Percentiles rank a stretch among this genome's conserved stretches.
Conservation (phyloP, 495 filamentous ascomycete species). For the Chlorociboria aeruginascens region DNA sequence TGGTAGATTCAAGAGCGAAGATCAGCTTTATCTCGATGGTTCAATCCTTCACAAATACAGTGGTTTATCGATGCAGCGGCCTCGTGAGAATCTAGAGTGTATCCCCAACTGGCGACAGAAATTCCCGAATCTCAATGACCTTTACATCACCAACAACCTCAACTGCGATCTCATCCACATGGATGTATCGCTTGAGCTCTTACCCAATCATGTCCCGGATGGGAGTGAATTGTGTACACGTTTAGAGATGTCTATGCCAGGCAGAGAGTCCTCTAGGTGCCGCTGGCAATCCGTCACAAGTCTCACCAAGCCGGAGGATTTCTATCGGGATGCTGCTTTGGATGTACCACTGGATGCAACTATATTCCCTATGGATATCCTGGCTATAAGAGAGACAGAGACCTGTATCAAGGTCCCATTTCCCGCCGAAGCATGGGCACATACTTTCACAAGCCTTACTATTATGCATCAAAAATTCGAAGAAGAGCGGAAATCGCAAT, state of each 20-base stretch:
- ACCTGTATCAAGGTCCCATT: slow-evolving; percentile 32
- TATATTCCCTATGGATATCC: slow-evolving; percentile 25
- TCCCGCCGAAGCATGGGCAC: slow-evolving; percentile 35
- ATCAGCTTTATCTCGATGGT: slow-evolving; percentile 23
- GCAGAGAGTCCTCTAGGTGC: slow-evolving; percentile 28
- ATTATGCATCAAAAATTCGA: slow-evolving; percentile 8
- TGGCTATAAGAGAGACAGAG: slow-evolving; percentile 25
- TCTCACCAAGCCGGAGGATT: slow-evolving; percentile 34
- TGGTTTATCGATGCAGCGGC: slow-evolving; percentile 20
- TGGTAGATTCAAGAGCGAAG: slow-evolving; percentile 21
- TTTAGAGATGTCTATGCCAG: slow-evolving; percentile 35
- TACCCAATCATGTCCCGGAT: slow-evolving; percentile 28
- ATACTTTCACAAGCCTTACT: slow-evolving; percentile 31
- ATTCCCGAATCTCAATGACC: slow-evolving; percentile 12
- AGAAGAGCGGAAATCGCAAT: neutral
- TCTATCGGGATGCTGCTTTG: slow-evolving; percentile 22
- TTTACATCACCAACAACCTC: slow-evolving; percentile 18
- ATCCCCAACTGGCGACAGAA: slow-evolving; percentile 13
- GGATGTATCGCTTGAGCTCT: slow-evolving; percentile 32
- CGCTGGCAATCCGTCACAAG: slow-evolving; percentile 37
- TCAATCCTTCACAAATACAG: slow-evolving; percentile 28
- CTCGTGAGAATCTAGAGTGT: slow-evolving; percentile 3
- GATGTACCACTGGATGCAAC: slow-evolving; percentile 16
- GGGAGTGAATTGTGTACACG: slow-evolving; percentile 36
- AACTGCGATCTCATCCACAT: slow-evolving; percentile 42